These are phyloP conservation scores for Bathelium albidoporum DNA, from an alignment of 495 filamentous ascomycete species.

Conservation along the genomic window DNA sequence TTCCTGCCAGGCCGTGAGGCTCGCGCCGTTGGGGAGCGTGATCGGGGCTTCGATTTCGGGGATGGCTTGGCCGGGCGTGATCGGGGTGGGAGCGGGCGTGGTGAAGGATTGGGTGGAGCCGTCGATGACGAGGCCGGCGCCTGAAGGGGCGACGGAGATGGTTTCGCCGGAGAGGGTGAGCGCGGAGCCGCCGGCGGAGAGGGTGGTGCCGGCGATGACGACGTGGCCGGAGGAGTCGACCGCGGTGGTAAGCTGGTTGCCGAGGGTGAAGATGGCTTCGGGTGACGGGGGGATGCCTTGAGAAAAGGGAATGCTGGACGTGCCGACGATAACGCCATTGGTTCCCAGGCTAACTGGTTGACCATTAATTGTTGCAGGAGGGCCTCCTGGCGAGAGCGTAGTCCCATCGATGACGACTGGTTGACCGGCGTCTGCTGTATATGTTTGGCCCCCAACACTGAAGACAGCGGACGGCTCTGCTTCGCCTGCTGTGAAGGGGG, in stretches of 20 bases:
- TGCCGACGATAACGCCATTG: not conserved
- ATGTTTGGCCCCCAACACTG: not conserved
- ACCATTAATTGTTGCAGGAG: not conserved
- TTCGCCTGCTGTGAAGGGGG: not conserved
- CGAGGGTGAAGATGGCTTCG: not conserved
- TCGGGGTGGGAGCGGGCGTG: not conserved
- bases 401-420: not conserved
- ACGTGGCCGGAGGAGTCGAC: not conserved
- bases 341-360: not conserved
- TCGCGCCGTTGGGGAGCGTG: not conserved
- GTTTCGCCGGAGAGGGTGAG: not conserved
- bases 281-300: not conserved
- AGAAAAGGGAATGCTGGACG: not conserved
- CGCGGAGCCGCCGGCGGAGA: conserved; percentile 3
- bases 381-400: not conserved
- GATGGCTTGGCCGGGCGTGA: not conserved
- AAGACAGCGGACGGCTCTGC: not conserved
- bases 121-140: not conserved
- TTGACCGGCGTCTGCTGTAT: not conserved
- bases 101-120: not conserved
- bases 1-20: not conserved
- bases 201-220: not conserved
- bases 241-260: not conserved
- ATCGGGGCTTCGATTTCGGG: not conserved
- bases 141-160: not conserved